Conservation (phyloP, 331 rosid species). For the Pyrus hybrid region DNA sequence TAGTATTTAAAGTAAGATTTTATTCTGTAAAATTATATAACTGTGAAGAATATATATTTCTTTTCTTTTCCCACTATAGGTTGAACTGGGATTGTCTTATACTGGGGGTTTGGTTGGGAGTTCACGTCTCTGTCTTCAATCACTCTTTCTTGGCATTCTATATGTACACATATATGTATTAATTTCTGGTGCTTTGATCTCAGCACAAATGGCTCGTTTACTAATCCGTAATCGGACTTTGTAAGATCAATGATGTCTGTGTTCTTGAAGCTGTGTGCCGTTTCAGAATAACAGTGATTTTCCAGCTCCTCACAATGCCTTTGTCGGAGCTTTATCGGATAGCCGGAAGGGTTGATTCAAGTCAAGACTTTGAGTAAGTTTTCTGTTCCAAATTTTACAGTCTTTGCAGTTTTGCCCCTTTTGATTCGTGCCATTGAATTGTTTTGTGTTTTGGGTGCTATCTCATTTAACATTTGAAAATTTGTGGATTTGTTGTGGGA, state of each 20-base stretch:
- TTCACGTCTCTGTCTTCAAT: not conserved
- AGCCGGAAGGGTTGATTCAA: slow-evolving; percentile 45
- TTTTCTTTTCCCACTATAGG: slow-evolving; percentile 16
- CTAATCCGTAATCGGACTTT: slow-evolving; percentile 13
- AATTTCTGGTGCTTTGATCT: slow-evolving; percentile 27
- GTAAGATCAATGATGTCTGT: slow-evolving; percentile 12
- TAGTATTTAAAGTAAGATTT: slow-evolving; percentile 24
- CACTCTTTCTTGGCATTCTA: slow-evolving; percentile 8
- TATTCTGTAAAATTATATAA: slow-evolving; percentile 18
- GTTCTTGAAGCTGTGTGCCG: slow-evolving; percentile 25
- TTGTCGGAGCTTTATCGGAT: slow-evolving; percentile 57
- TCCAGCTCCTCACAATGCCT: slow-evolving; percentile 44
- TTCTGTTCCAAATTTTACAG: not conserved
- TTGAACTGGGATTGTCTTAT: slow-evolving; percentile 29
- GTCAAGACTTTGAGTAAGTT: slow-evolving; percentile 52
- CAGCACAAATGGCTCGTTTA: slow-evolving; percentile 7
- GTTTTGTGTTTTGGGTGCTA: not conserved
- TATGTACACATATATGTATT: not conserved
- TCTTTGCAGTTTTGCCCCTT: slow-evolving; percentile 5
- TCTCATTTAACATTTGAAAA: slow-evolving; percentile 5
- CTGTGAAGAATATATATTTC: slow-evolving; percentile 11
- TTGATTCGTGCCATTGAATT: slow-evolving; percentile 11
- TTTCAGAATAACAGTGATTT: slow-evolving; percentile 21
- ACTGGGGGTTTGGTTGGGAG: slow-evolving; percentile 29
- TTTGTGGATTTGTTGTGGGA: slow-evolving; percentile 12